A percentile compares a stretch with the other conserved stretches of the same genome.
These are phyloP conservation scores for Isoetes engelmannii DNA, from an alignment of 83 land plant genomes.

Conservation along the genomic window DNA sequence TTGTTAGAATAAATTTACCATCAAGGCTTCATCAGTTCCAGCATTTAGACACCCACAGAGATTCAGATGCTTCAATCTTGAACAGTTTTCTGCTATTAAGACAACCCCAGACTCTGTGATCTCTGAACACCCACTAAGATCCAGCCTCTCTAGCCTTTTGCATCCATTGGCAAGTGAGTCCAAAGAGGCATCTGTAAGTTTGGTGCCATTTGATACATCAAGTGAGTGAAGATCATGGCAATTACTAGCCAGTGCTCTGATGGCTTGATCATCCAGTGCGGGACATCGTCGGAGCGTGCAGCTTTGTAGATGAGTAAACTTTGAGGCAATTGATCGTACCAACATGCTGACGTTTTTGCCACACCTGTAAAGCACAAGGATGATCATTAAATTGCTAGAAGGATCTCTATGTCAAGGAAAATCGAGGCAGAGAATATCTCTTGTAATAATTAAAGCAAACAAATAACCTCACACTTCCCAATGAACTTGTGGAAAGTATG, in stretches of 20 bases:
- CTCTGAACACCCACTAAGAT: conserved; percentile 77
- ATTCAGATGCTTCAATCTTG: conserved; percentile 51
- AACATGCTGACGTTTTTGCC: conserved; percentile 66
- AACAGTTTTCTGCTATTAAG: conserved; percentile 47
- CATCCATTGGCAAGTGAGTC: conserved; percentile 82
- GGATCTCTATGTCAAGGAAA: background rate
- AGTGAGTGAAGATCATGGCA: conserved; percentile 70
- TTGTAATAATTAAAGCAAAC: too few relatives aligned
- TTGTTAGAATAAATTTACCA: conserved; percentile 28
- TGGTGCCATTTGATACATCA: conserved; percentile 70
- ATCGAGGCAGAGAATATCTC: too few relatives aligned
- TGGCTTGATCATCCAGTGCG: conserved; percentile 63
- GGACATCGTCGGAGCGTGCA: conserved; percentile 62
- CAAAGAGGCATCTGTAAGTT: conserved; percentile 64
- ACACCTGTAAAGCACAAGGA: conserved; percentile 49
- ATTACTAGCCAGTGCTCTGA: conserved; percentile 46
- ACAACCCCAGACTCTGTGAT: conserved; percentile 70
- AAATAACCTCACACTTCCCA: too few relatives aligned
- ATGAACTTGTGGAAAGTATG: too few relatives aligned
- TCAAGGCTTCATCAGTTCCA: conserved; percentile 65
- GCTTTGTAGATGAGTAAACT: conserved; percentile 51
- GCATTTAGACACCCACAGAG: conserved; percentile 87
- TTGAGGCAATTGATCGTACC: conserved; percentile 65
- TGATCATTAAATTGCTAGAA: background rate
- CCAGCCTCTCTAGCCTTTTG: conserved; percentile 57